A percentile compares a stretch with the other conserved stretches of the same genome.
These are phyloP conservation scores for Mortierella sp. DNA, from an alignment of 371 early-diverging fungal genomes.

Conservation along the genomic window DNA sequence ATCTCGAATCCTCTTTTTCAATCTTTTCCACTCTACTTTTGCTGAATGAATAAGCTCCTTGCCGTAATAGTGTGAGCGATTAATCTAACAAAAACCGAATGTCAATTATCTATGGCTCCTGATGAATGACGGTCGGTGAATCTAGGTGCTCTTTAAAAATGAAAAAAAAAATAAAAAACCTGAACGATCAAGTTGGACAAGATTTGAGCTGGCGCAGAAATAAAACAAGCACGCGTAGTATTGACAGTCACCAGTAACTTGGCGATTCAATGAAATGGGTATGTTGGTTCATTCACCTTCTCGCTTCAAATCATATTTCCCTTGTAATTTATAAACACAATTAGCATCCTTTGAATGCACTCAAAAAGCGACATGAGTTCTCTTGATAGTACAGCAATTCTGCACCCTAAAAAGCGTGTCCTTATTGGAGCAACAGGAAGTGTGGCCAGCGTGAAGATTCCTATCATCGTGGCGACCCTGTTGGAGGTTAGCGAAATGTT, in stretches of 20 bases:
- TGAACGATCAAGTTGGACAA: too few species aligned
- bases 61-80: background rate
- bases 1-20: slow-evolving; percentile 16
- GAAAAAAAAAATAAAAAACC: too few species aligned
- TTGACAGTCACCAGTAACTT: too few species aligned
- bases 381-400: background rate
- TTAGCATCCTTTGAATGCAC: background rate
- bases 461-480: slow-evolving; percentile 71
- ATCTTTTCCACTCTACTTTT: background rate
- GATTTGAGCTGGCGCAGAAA: too few species aligned
- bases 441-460: slow-evolving; percentile 91
- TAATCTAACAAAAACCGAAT: background rate
- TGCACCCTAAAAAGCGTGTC: slow-evolving; percentile 62
- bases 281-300: too few species aligned
- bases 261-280: too few species aligned
- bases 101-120: background rate
- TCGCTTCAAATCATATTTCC: too few species aligned
- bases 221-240: too few species aligned
- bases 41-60: background rate
- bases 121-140: background rate
- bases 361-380: slow-evolving; percentile 5
- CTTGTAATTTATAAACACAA: background rate
- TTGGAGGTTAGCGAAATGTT: slow-evolving; percentile 49
- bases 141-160: background rate
- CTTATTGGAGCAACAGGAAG: slow-evolving; percentile 92